A percentile compares a stretch with the other conserved stretches of the same genome.
Conservation (phyloP, 768 basidiomycete genomes). For the Lentinus brumalis region DNA sequence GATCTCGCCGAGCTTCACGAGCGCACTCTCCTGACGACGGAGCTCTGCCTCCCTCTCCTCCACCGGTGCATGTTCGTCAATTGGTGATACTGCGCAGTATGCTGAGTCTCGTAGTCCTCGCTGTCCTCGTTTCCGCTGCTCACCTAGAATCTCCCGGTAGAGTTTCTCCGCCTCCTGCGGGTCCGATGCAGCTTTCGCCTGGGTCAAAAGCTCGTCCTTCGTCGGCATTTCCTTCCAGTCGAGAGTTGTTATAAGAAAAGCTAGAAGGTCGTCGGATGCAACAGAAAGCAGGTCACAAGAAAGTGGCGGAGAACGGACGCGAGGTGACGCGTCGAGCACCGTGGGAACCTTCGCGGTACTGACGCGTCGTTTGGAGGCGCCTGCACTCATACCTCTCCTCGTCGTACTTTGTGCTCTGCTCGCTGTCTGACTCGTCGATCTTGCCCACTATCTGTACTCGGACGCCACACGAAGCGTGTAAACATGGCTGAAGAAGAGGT, state of each 20-base stretch:
- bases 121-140: conserved; percentile 22
- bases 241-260: background rate
- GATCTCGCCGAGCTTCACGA: conserved; percentile 83
- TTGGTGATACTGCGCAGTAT: conserved; percentile 8
- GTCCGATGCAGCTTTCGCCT: conserved; percentile 56
- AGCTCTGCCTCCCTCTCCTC: conserved; percentile 58
- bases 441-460: background rate
- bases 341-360: conserved; percentile 34
- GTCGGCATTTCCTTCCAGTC: conserved; percentile 24
- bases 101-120: background rate
- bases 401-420: background rate
- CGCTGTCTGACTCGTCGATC: background rate
- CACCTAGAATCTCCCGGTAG: conserved; percentile 70
- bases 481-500: conserved; percentile 86
- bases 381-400: conserved; percentile 6
- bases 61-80: conserved; percentile 16
- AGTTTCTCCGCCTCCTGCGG: conserved; percentile 68
- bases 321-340: conserved; percentile 37
- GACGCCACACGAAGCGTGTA: background rate
- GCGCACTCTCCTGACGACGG: conserved; percentile 80
- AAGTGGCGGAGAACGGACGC: conserved; percentile 15
- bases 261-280: background rate
- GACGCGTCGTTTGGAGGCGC: conserved; percentile 35
- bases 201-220: conserved; percentile 49
- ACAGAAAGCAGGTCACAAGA: conserved; percentile 6